Percentiles rank a stretch among this genome's conserved stretches.
phyloP scores from a whole-genome alignment of 345 rosid genomes.

The Anacardium occidentale region DNA sequence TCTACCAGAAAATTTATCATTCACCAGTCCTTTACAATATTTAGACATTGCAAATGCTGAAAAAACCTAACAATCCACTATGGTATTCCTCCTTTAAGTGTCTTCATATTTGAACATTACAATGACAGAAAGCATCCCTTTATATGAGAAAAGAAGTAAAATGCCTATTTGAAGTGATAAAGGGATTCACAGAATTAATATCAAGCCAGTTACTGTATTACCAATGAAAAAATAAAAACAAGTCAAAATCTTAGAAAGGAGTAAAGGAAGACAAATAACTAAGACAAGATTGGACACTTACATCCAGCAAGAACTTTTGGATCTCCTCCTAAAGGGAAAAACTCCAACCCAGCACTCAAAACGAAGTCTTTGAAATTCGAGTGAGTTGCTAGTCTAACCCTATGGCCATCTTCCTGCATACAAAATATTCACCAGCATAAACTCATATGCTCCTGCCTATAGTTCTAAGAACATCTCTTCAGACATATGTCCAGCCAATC shows the following conservation, averaged over 20 bases:
- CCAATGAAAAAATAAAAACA: slow-evolving; percentile 1
- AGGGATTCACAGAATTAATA: not conserved
- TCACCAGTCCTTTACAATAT: not conserved
- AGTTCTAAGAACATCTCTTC: not conserved
- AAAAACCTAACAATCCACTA: not conserved
- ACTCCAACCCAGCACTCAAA: slow-evolving; percentile 61
- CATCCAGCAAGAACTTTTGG: slow-evolving; percentile 75
- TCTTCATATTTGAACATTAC: not conserved
- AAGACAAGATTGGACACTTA: slow-evolving; percentile 29
- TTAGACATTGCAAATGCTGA: not conserved
- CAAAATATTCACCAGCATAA: slow-evolving; percentile 2
- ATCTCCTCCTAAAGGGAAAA: slow-evolving; percentile 65
- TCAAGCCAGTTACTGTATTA: not conserved
- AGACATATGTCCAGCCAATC: not conserved
- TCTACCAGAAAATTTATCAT: not conserved
- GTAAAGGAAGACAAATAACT: not conserved
- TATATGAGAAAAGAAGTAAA: not conserved
- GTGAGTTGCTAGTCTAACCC: slow-evolving; percentile 70
- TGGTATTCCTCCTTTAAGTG: not conserved
- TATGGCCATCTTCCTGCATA: slow-evolving; percentile 63
- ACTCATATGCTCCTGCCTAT: not conserved
- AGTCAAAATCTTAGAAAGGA: not conserved
- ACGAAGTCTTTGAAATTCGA: slow-evolving; percentile 65
- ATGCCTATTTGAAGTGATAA: not conserved
- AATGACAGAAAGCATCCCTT: not conserved